Evolutionary conservation across 305 asterid species (phyloP).

Genomic region (Nicotiana rustica): DNA sequence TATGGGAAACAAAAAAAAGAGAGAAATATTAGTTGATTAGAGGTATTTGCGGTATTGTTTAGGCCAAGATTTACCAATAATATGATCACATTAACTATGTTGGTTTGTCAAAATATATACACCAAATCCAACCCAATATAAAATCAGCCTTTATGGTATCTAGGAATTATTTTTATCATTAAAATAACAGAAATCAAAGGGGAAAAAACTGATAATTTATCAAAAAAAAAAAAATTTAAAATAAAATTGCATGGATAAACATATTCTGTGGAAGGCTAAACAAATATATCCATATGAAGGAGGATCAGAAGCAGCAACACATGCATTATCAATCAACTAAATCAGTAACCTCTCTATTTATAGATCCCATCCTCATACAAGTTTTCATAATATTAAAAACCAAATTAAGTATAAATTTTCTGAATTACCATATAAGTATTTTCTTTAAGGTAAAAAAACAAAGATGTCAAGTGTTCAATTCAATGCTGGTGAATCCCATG

Average conservation of each 20-base stretch:
- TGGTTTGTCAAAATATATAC: no score
- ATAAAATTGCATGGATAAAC: background rate
- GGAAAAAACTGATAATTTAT: background rate
- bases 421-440: background rate
- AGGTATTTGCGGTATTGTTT: no score
- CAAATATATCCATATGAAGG: background rate
- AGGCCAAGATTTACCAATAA: no score
- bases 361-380: background rate
- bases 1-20: no score
- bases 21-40: no score
- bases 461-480: constrained; percentile 32
- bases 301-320: constrained; percentile 28
- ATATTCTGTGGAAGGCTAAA: background rate
- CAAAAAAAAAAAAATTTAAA: background rate
- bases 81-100: no score
- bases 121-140: no score
- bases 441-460: background rate
- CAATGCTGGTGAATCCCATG: constrained; percentile 32
- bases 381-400: background rate
- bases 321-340: constrained; percentile 8
- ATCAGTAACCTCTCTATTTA: background rate
- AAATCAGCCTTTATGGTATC: no score
- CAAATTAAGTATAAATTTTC: background rate
- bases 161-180: no score
- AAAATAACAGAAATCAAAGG: background rate